A percentile compares a stretch with the other conserved stretches of the same genome.
phyloP scores from a whole-genome alignment of 768 basidiomycete species.

The Amanita rubescens region DNA sequence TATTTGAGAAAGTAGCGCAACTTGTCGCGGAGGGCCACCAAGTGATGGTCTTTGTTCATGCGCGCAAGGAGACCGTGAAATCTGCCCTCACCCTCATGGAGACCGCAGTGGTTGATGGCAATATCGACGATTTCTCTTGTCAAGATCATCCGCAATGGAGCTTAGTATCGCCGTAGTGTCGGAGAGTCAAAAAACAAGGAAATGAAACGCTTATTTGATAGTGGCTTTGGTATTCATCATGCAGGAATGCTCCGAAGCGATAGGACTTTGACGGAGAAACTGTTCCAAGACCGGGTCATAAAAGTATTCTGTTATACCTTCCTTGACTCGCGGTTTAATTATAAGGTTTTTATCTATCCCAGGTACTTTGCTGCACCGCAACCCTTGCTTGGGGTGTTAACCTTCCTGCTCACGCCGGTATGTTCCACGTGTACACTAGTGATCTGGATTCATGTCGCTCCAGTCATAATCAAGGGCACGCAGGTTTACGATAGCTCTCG shows the following conservation, averaged over 20 bases:
- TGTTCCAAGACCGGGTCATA: constrained; percentile 87
- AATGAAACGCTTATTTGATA: constrained; percentile 90
- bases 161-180: constrained; percentile 71
- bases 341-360: background rate
- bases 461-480: constrained; percentile 95
- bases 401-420: constrained; percentile 93
- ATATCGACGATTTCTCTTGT: constrained; percentile 71
- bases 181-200: constrained; percentile 87
- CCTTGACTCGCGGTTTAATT: background rate
- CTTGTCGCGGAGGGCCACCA: constrained; percentile 91
- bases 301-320: constrained; percentile 49
- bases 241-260: constrained; percentile 96
- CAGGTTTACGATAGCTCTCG: constrained; percentile 90
- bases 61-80: constrained; percentile 96
- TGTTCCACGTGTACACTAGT: constrained; percentile 7
- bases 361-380: constrained; percentile 98
- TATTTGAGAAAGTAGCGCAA: constrained; percentile 85
- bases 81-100: constrained; percentile 78
- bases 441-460: background rate
- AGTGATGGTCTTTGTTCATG: constrained; percentile 99
- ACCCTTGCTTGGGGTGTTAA: constrained; percentile 99
- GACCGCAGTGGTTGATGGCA: constrained; percentile 62
- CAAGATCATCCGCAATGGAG: constrained; percentile 72
- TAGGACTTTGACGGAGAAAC: constrained; percentile 88
- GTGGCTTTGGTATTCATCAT: constrained; percentile 96